Evolutionary conservation across 2,329 filamentous ascomycete genomes (phyloP).

Genomic region (Aspergillus thermomutatus): DNA sequence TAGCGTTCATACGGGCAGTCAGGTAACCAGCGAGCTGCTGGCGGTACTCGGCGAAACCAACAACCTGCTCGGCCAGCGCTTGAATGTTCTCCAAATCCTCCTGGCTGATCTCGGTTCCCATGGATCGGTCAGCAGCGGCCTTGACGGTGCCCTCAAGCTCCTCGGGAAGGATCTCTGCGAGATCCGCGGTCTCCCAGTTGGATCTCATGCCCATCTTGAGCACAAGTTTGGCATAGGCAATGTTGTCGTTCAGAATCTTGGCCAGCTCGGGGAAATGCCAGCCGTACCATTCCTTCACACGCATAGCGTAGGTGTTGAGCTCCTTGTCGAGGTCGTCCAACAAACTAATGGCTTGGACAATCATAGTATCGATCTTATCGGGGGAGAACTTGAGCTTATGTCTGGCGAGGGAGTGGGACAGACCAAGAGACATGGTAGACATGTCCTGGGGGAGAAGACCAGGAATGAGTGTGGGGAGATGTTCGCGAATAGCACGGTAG

Average conservation of each 20-base stretch:
- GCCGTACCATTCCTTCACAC: constrained; percentile 99
- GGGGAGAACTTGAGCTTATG: constrained; percentile 99
- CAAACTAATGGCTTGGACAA: constrained; percentile 91
- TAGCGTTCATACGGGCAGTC: constrained; percentile 89
- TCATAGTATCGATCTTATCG: constrained; percentile 99
- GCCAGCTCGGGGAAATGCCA: constrained; percentile 99
- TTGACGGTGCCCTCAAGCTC: constrained; percentile 92
- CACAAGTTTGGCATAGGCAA: constrained; percentile 87
- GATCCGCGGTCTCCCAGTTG: constrained; percentile 71
- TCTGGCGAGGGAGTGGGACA: constrained; percentile 92
- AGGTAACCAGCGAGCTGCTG: constrained; percentile 85
- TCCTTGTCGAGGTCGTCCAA: constrained; percentile 98
- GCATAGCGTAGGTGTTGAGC: constrained; percentile 97
- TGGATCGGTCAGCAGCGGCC: constrained; percentile 90
- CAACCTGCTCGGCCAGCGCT: constrained; percentile 86
- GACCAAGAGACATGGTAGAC: constrained; percentile 90
- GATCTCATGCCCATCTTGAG: constrained; percentile 84
- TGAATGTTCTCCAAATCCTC: constrained; percentile 93
- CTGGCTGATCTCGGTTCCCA: constrained; percentile 94
- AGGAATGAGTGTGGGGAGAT: constrained; percentile 85
- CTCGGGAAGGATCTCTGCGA: constrained; percentile 89
- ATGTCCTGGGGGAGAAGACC: constrained; percentile 81
- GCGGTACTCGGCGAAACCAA: constrained; percentile 87
- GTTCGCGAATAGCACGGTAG: constrained; percentile 89
- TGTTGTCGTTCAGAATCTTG: constrained; percentile 94